Percentiles rank a stretch among this genome's conserved stretches.
Conservation (phyloP, 163 green algal species). For the Smithsoniella earleae region DNA sequence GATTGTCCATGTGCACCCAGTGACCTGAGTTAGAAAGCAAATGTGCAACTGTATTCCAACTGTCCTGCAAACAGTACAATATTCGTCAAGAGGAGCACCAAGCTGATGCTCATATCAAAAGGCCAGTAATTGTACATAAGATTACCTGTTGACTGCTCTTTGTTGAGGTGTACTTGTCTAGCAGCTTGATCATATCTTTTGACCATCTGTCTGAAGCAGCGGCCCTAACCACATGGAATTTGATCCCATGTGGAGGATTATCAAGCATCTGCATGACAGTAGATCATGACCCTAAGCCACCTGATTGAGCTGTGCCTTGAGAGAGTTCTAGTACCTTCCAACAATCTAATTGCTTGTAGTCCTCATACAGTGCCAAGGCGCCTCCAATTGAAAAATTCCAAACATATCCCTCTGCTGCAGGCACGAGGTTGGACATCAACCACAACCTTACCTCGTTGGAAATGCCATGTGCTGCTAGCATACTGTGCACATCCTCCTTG, state of each 20-base stretch:
- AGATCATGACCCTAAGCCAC: too few relatives aligned
- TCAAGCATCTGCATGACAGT: too few relatives aligned
- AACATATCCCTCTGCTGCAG: too few relatives aligned
- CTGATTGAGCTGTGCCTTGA: too few relatives aligned
- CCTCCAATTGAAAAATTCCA: conserved; percentile 57
- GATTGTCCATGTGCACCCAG: conserved; percentile 77
- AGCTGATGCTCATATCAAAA: too few relatives aligned
- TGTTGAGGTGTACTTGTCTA: too few relatives aligned
- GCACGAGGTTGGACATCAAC: conserved; percentile 58
- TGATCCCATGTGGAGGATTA: too few relatives aligned
- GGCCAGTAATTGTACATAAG: too few relatives aligned
- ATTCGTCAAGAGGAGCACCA: too few relatives aligned
- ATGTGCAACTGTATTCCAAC: conserved; percentile 37
- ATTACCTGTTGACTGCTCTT: too few relatives aligned
- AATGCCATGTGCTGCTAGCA: neutral
- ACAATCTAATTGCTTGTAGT: conserved; percentile 43
- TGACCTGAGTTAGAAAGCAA: conserved; percentile 62
- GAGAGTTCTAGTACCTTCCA: conserved; percentile 6
- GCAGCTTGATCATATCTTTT: neutral
- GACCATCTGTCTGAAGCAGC: conserved; percentile 14
- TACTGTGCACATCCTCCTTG: neutral
- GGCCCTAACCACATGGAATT: neutral
- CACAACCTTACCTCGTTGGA: conserved; percentile 43
- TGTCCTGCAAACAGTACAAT: too few relatives aligned
- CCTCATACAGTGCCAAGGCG: conserved; percentile 46